These are phyloP conservation scores for Silene uniflora DNA, from an alignment of 148 eudicot genomes.

Conservation along the genomic window DNA sequence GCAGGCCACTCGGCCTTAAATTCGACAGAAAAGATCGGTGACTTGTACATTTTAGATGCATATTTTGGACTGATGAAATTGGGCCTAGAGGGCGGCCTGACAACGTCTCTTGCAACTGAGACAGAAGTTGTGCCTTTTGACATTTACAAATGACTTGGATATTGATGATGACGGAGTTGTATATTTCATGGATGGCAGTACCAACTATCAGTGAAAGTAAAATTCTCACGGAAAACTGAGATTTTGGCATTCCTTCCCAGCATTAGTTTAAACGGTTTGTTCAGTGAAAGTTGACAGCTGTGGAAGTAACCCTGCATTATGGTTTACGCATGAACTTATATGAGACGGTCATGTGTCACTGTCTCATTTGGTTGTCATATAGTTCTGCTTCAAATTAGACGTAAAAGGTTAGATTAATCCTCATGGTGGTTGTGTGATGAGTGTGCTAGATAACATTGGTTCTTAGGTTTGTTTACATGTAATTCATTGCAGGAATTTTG, in stretches of 20 bases:
- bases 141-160: slow-evolving; percentile 88
- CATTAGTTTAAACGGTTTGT: too few species aligned
- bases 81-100: slow-evolving; percentile 84
- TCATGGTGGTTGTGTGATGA: too few species aligned
- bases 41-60: slow-evolving; percentile 89
- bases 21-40: slow-evolving; percentile 84
- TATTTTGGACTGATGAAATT: slow-evolving; percentile 89
- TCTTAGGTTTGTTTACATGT: too few species aligned
- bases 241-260: too few species aligned
- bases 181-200: slow-evolving; percentile 86
- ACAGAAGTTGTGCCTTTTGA: slow-evolving; percentile 76
- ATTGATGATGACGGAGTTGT: slow-evolving; percentile 79
- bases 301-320: too few species aligned
- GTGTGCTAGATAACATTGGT: too few species aligned
- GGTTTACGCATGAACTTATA: too few species aligned
- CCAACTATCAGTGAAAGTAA: slow-evolving; percentile 73
- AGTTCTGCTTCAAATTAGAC: too few species aligned
- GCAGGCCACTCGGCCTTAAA: slow-evolving; percentile 83
- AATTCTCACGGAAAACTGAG: not conserved
- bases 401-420: too few species aligned
- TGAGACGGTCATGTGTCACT: not conserved
- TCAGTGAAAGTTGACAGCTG: too few species aligned
- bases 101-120: slow-evolving; percentile 58
- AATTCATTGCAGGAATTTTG: too few species aligned
- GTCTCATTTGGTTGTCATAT: too few species aligned